phyloP scores from a whole-genome alignment of 2,329 filamentous ascomycete species.

The Clathrospora elynae region DNA sequence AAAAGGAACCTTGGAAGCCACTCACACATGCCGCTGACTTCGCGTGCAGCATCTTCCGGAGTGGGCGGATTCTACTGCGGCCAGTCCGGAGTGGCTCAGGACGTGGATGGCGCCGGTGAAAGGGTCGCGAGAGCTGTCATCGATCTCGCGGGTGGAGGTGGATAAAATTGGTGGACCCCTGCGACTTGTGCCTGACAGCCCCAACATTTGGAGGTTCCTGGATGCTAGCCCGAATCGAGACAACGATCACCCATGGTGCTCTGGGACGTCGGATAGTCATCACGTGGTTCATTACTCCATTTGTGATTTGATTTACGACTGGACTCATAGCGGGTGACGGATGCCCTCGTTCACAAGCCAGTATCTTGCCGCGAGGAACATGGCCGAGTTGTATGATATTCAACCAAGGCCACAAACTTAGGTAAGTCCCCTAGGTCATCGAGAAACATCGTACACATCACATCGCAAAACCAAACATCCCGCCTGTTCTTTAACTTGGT shows the following conservation, averaged over 20 bases:
- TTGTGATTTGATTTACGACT: too few species aligned
- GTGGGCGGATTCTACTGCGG: conserved; percentile 24
- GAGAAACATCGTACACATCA: too few species aligned
- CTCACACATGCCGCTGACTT: conserved; percentile 48
- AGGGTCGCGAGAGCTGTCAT: conserved; percentile 12
- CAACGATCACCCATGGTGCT: conserved; percentile 30
- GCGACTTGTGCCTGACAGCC: conserved; percentile 25
- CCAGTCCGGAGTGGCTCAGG: conserved; percentile 22
- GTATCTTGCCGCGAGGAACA: too few species aligned
- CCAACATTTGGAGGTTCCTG: conserved; percentile 24
- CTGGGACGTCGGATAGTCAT: conserved; percentile 19
- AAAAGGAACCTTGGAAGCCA: conserved; percentile 17
- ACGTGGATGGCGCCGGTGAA: conserved; percentile 10
- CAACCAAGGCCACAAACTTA: background rate
- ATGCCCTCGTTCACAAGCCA: too few species aligned
- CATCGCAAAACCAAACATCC: too few species aligned
- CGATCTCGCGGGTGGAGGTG: conserved; percentile 15
- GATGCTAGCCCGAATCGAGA: conserved; percentile 31
- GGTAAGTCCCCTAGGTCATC: background rate
- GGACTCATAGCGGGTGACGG: too few species aligned
- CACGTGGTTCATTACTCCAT: conserved; percentile 33
- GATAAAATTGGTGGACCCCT: conserved; percentile 22
- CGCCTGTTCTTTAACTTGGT: too few species aligned
- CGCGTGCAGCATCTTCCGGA: conserved; percentile 43
- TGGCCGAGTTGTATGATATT: background rate